Conservation (phyloP, 768 basidiomycete species). For the Leccinum uliginosum region DNA sequence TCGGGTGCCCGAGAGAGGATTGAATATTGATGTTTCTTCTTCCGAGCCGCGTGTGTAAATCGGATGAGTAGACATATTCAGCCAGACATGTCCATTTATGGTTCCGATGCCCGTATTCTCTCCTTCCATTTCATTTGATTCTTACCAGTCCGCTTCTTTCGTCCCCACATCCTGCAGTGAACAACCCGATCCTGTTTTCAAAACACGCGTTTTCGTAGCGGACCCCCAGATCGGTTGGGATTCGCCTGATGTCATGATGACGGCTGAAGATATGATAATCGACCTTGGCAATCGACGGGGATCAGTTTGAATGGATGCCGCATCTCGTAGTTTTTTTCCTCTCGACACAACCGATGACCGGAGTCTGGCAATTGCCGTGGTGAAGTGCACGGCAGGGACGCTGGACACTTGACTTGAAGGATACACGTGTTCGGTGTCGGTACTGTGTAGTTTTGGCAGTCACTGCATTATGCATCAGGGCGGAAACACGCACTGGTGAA, state of each 20-base stretch:
- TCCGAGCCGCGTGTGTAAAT: not conserved
- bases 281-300: constrained; percentile 6
- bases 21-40: no score
- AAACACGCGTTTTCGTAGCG: constrained; percentile 7
- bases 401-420: not conserved
- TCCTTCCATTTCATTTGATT: not conserved
- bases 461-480: not conserved
- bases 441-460: not conserved
- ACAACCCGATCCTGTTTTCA: constrained; percentile 2
- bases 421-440: constrained; percentile 6
- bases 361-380: not conserved
- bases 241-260: constrained; percentile 21
- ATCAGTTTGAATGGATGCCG: constrained; percentile 6
- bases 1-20: constrained; percentile 4
- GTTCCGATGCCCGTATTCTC: not conserved
- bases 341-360: not conserved
- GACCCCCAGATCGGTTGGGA: constrained; percentile 10
- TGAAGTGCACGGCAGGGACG: not conserved
- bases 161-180: constrained; percentile 1
- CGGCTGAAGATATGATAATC: not conserved
- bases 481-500: not conserved
- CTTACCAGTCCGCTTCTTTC: not conserved
- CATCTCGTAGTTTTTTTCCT: not conserved
- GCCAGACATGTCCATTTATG: not conserved
- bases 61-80: not conserved